Evolutionary conservation across 2,329 filamentous ascomycete genomes (phyloP).

Genomic region (Colletotrichum sublineola): DNA sequence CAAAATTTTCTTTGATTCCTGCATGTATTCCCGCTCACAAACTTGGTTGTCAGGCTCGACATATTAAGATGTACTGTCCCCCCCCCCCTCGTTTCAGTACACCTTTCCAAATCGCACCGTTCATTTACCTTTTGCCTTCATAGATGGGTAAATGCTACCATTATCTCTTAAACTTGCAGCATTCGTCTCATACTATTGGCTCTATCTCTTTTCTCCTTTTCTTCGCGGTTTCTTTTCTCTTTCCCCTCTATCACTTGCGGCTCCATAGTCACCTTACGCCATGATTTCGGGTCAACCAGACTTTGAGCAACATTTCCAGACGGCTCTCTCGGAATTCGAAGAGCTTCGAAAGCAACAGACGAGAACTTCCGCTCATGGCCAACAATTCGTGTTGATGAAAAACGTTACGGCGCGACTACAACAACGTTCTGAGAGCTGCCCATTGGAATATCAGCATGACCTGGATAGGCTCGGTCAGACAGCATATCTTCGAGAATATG

Average conservation of each 20-base stretch:
- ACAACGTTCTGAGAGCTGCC: neutral
- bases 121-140: neutral
- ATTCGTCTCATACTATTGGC: neutral
- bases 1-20: neutral
- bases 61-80: neutral
- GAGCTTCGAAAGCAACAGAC: neutral
- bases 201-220: neutral
- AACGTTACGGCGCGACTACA: constrained; percentile 10
- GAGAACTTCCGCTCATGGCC: neutral
- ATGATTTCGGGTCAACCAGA: neutral
- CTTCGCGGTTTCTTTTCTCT: neutral
- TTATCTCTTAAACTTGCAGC: neutral
- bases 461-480: neutral
- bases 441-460: neutral
- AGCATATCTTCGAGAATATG: neutral
- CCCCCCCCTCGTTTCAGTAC: neutral
- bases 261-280: neutral
- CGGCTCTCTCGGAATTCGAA: neutral
- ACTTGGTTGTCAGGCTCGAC: neutral
- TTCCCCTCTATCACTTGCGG: neutral
- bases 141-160: neutral
- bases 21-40: neutral
- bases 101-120: neutral
- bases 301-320: neutral
- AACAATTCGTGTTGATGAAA: neutral